A percentile compares a stretch with the other conserved stretches of the same genome.
phyloP scores from a whole-genome alignment of 352 stramenopile genomes.

The Phytophthora pini region DNA sequence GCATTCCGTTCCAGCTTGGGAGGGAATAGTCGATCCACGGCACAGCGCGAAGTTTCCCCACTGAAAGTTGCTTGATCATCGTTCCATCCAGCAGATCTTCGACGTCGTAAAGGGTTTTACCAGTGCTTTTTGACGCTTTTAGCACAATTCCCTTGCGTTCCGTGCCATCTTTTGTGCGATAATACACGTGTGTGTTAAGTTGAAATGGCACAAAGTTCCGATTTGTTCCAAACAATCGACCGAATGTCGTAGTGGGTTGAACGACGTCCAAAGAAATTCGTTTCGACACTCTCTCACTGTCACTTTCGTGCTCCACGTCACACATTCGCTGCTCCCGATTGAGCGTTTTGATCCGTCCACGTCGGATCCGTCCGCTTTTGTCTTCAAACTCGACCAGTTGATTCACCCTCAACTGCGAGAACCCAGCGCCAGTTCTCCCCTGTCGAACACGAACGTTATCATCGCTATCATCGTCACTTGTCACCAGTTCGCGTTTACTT shows the following conservation, averaged over 20 bases:
- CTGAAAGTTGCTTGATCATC: constrained; percentile 48
- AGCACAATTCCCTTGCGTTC: constrained; percentile 67
- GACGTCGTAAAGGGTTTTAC: constrained; percentile 51
- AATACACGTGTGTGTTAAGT: constrained; percentile 62
- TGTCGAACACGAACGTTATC: constrained; percentile 1
- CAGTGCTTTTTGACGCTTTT: constrained; percentile 49
- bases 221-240: constrained; percentile 40
- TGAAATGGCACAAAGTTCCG: constrained; percentile 33
- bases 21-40: constrained; percentile 61
- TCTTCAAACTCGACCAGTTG: constrained; percentile 67
- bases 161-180: constrained; percentile 49
- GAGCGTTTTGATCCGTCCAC: constrained; percentile 53
- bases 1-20: constrained; percentile 37
- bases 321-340: constrained; percentile 51
- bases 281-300: constrained; percentile 54
- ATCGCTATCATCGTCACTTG: constrained; percentile 45
- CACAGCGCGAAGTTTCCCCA: constrained; percentile 49
- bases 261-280: constrained; percentile 47
- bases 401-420: constrained; percentile 46
- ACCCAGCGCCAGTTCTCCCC: constrained; percentile 14
- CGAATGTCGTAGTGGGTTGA: constrained; percentile 37
- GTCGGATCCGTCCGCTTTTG: constrained; percentile 48
- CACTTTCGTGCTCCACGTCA: constrained; percentile 71
- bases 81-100: constrained; percentile 61
- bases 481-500: constrained; percentile 36